phyloP scores from a whole-genome alignment of 1,284 basidiomycete species.

The Fomes fomentarius region DNA sequence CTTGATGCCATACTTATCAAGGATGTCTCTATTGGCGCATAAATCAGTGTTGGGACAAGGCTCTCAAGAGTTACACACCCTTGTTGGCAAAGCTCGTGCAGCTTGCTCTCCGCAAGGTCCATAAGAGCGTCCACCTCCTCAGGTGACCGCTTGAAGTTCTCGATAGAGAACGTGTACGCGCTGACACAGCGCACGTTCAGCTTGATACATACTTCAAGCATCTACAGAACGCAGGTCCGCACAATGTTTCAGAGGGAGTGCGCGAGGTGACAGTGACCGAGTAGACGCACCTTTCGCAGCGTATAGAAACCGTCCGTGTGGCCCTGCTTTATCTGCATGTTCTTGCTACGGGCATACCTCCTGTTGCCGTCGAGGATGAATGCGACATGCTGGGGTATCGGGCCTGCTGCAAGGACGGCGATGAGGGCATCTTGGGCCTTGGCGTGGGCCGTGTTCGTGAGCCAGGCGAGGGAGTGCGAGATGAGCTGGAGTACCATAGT shows the following conservation, averaged over 20 bases:
- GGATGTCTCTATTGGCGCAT: constrained; percentile 57
- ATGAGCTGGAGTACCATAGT: constrained; percentile 31
- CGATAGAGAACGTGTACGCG: constrained; percentile 96
- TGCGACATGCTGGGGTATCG: constrained; percentile 89
- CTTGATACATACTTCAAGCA: constrained; percentile 81
- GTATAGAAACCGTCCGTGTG: constrained; percentile 88
- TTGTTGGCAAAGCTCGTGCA: constrained; percentile 81
- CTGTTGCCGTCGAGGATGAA: constrained; percentile 99
- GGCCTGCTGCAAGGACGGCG: constrained; percentile 74
- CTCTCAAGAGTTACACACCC: constrained; percentile 55
- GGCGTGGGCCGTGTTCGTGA: constrained; percentile 25
- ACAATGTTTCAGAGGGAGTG: too few relatives aligned
- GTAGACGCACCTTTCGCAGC: constrained; percentile 67
- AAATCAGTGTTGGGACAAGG: background rate
- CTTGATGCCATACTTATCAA: constrained; percentile 83
- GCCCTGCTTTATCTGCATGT: constrained; percentile 72
- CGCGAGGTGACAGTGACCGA: too few relatives aligned
- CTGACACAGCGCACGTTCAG: constrained; percentile 84
- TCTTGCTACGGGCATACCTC: constrained; percentile 80
- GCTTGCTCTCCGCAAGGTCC: constrained; percentile 80
- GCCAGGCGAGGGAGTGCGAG: constrained; percentile 27
- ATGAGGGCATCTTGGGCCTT: constrained; percentile 53
- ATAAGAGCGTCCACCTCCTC: constrained; percentile 91
- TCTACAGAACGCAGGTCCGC: constrained; percentile 44
- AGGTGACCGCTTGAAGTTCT: constrained; percentile 92